Evolutionary conservation across 345 rosid genomes (phyloP), one percentile per base, ranked within the genome.

Genomic region (Euphorbia lathyris): DNA sequence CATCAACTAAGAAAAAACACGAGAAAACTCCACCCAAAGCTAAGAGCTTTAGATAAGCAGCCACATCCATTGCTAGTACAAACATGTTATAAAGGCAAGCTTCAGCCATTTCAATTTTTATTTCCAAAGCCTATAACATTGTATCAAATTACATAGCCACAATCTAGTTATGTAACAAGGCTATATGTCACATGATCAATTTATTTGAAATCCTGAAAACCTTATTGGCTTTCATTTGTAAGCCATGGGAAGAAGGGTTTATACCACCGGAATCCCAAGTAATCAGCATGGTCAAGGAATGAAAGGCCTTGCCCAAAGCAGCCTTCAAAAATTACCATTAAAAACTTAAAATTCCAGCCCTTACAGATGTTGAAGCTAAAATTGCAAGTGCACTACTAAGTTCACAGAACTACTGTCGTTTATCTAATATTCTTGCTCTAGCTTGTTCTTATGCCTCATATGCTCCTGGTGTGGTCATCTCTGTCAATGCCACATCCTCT

Each of bases 341-440:
- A 71, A 69, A 61, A 17, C 25, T 70, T 10, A 27, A 56, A 16
- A 70, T 65, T 17, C 36, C 27, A 61, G 67, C 77, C 56, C 89
- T 87, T 86, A 91, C 96, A 71, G 97, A 94, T 71, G 97, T 97
- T 22, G 96, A 90, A 83, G 97, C 96, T 69, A 94, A 80, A 77
- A 91, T 84, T 50, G 97, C 95, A 83, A 91, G 69, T 60, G 99
- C 97, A 66, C 71, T 88, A 81, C 97, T 92, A 57, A 91, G 81
- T 78, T 88, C 77, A 79, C 96, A 90, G 57, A 93, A 90, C 58
- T 91, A 85, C 75, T 87, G 95, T 45, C 80, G 83, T 77, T 87
- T 90, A 68, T 87, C 97, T 67, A 86, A 23, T 61, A 88, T 74
- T 85, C 87, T 85, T 75, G 78, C 91, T 75, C 87, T 84, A 66